Evolutionary conservation across 1,284 basidiomycete species (phyloP).

Genomic region (Leccinum pachyderme): DNA sequence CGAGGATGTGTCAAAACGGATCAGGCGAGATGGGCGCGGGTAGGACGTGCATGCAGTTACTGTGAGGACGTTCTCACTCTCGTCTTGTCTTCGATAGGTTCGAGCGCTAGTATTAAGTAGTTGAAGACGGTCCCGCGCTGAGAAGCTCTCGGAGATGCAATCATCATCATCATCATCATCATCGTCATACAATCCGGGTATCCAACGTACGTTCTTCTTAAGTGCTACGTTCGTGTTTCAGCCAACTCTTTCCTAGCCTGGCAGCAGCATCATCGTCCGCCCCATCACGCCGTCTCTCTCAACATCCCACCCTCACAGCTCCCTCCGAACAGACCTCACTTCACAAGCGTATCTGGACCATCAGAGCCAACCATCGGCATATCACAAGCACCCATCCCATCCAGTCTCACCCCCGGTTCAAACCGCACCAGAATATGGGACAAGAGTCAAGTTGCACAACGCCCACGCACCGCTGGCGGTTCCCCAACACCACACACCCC

Average conservation of each 20-base stretch:
- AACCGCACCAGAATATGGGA: conserved; percentile 29
- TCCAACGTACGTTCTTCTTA: neutral
- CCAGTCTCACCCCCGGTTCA: conserved; percentile 27
- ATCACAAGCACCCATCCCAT: conserved; percentile 19
- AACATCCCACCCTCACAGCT: conserved; percentile 15
- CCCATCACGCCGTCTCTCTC: conserved; percentile 27
- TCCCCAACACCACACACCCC: conserved; percentile 4
- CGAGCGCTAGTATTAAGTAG: neutral
- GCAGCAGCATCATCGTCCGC: conserved; percentile 16
- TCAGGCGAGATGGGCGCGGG: conserved; percentile 26
- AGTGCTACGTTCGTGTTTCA: neutral
- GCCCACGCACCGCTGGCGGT: conserved; percentile 7
- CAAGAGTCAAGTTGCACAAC: conserved; percentile 7
- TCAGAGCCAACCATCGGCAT: conserved; percentile 2
- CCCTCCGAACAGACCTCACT: conserved; percentile 19
- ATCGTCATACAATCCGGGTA: conserved; percentile 25
- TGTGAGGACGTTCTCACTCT: neutral
- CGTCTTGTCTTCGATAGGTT: neutral
- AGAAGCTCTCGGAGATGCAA: neutral
- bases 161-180: conserved; percentile 1
- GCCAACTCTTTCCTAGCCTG: conserved; percentile 17
- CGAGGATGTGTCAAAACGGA: conserved; percentile 1
- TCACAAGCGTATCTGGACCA: conserved; percentile 20
- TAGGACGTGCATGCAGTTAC: neutral
- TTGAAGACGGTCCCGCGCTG: neutral